Evolutionary conservation across 768 basidiomycete genomes (phyloP).

Genomic region (Artomyces pyxidatus): DNA sequence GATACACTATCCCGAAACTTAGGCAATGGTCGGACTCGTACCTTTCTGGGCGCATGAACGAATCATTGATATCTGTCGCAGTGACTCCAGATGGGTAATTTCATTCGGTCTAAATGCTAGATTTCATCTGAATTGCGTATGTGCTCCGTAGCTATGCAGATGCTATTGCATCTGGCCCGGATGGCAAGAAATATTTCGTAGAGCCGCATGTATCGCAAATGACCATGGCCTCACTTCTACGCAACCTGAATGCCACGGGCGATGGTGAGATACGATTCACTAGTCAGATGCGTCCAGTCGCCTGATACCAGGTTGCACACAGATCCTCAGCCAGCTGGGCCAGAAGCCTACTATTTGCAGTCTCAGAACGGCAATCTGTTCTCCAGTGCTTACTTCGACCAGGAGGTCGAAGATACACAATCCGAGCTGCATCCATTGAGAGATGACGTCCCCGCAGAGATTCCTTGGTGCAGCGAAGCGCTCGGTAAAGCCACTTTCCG

Average conservation of each 20-base stretch:
- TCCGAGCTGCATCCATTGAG: conserved; percentile 62
- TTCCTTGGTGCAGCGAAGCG: conserved; percentile 71
- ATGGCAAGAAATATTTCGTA: conserved; percentile 57
- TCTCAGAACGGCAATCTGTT: conserved; percentile 90
- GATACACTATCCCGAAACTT: conserved; percentile 38
- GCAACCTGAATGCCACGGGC: conserved; percentile 29
- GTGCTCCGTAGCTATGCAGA: conserved; percentile 56
- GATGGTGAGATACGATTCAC: neutral
- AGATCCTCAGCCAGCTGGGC: too few relatives aligned
- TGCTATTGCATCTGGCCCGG: conserved; percentile 48
- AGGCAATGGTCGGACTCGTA: conserved; percentile 61
- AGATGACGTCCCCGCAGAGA: conserved; percentile 57
- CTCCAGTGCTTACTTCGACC: conserved; percentile 34
- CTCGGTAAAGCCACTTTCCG: conserved; percentile 40
- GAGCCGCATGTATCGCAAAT: conserved; percentile 68
- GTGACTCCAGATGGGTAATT: conserved; percentile 76
- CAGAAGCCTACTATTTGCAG: conserved; percentile 65
- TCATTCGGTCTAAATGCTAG: neutral
- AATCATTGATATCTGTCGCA: conserved; percentile 57
- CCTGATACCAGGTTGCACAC: too few relatives aligned
- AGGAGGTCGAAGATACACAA: conserved; percentile 20
- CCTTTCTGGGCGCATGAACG: conserved; percentile 47
- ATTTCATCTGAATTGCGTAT: conserved; percentile 7
- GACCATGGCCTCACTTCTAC: conserved; percentile 51
- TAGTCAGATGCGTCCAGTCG: neutral